Base-by-base conservation (phyloP, 305 asterid species). In the Galium porrigens region DNA sequence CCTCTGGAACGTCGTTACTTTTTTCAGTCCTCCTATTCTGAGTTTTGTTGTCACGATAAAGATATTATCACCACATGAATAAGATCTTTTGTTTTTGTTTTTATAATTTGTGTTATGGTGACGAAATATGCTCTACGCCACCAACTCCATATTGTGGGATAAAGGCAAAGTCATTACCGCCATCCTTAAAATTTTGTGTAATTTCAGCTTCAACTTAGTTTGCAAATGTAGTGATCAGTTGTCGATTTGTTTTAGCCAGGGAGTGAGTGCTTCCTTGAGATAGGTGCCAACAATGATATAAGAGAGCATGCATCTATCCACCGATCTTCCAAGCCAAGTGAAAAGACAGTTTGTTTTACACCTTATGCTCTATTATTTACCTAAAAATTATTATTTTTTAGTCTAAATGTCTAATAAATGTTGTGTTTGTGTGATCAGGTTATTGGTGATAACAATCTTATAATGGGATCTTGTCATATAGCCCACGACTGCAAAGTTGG, bases 401-500 rank as follows among this genome's bases (percentile, higher is more conserved):
- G 42, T 36, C 10, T 36, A 36, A 36, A 36, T 36, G 20, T 18
- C 53, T 55, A 58, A 25, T 64, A 33, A 20, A 48, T 29, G 61
- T 42, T 67, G 10, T 49, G 20, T 14, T 17, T 73, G 20, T 61
- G 55, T 78, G 61, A 72, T 66, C 84, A 92, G 98, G 82, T 89
- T 36, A 84, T 92, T 67, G 98, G 95, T 8, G 79, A 83, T 73
- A 79, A 72, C 82, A 91, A 90, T 82, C 95, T 88, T 73, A 86
- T 90, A 30, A 88, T 88, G 96, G 95, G 97, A 66, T 86, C 89
- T 65, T 90, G 95, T 74, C 96, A 91, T 81, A 85, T 91, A 41
- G 96, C 98, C 70, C 96, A 91, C 63, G 98, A 88, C 79, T 86
- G 96, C 87, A 86, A 86, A 76, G 86, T 88, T 78, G 90, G 96